Base-by-base conservation (phyloP, 78 protist species). In the Dictyostelium firmibasis region DNA sequence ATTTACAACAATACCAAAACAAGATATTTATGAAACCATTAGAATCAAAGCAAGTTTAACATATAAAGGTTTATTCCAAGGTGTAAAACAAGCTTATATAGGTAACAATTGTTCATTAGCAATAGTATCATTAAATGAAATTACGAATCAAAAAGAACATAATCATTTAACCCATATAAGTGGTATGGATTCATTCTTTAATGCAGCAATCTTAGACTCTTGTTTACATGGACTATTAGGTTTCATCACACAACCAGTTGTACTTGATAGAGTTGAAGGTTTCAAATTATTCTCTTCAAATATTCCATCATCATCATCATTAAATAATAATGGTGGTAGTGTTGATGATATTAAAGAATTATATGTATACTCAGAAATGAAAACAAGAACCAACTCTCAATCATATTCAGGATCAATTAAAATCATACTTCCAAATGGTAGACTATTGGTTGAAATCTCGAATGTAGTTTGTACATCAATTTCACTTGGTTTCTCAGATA, bases 131-230 rank as follows among this genome's bases (percentile, higher is more conserved):
- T 35, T 79, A 16, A 27, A 67, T 27, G 75, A 70, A 6, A 69
- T 18, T 23, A 8, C 18, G 6, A 41, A 62, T 2, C 14, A 84
- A 23, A n/a, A 14, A 3, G 44, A 60, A 0, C 0, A 36, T 13
- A 79, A 79, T 20, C 84, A n/a, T 41, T 16, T 8, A 41, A 25
- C 43, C 1, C n/a, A 44, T n/a, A n/a, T 43, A n/a, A 27, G 25
- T 20, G 5, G n/a, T 36, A 74, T 50, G 23, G 77, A 50, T 18
- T 18, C 20, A 27, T 81, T 41, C 2, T 89, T 89, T 57, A 89
- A 89, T 81, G 64, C 83, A 29, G 57, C 87, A 18, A 89, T 69
- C 13, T 43, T 89, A 47, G 94, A 89, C 29, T 47, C 81, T 89
- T 81, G 38, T 47, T 33, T 89, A 14, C 94, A 89, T 29, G 94